Evolutionary conservation across 176 grass and related monocot genomes (phyloP), one percentile per base, ranked within the genome.

Genomic region (Hsuehochloa calcarea): DNA sequence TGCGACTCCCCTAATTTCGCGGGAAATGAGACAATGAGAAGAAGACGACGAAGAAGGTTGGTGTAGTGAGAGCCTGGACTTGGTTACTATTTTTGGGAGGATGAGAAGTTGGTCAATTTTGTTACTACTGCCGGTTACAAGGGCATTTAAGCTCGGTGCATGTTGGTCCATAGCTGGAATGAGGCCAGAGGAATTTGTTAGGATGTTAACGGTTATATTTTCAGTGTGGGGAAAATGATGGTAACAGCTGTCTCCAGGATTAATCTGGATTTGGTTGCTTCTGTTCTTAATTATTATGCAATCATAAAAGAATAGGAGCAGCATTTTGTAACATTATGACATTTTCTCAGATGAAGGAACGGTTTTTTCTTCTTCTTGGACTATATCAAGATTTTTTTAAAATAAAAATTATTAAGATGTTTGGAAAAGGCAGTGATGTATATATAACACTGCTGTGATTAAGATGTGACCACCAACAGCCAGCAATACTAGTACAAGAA

Each of bases 151-250:
- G 88, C 46, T 45, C 82, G 44, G 77, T 5, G 74, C 39, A 67
- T 80, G 81, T 84, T 72, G 65, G 70, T 67, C 77, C 77, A 11
- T 37, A 58, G 46, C 26, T 75, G 50, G 63, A 20, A 80, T 61
- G 22, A 68, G 68, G 20, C 29, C 34, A 2, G 61, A 58, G 3
- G 15, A 52, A 34, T 41, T 72, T 40, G 66, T 71, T 68, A 17
- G 17, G 49, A 10, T 77, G 70, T 20, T 45, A 78, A 71, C 65
- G 29, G 61, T 47, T 39, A 61, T 65, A 81, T 85, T 79, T 77
- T 62, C 29, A 70, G 46, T 12, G 3, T 5, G 8, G 12, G 65
- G 8, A 5, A 61, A 44, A 1, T 70, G 34, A 56, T 19, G 15
- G 35, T 20, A 43, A 37, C 43, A 86, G 70, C 40, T 85, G n/a